These are phyloP conservation scores for Yamadazyma diddensiae DNA, from an alignment of 1,139 yeast species.

Conservation along the genomic window DNA sequence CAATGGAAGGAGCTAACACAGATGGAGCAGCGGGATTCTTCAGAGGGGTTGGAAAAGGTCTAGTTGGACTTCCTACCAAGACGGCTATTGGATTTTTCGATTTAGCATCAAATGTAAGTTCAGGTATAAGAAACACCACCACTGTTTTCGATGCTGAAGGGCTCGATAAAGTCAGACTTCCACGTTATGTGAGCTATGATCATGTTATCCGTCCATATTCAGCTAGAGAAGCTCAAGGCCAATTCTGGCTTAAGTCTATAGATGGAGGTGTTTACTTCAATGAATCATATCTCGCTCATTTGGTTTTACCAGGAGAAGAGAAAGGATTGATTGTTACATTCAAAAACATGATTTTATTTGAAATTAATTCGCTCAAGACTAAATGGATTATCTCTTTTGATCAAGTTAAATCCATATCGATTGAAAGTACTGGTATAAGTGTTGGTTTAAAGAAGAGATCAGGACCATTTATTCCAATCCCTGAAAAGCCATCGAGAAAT, in stretches of 20 bases:
- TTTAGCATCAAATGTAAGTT: slow-evolving; percentile 88
- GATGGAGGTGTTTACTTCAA: slow-evolving; percentile 74
- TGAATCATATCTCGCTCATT: slow-evolving; percentile 83
- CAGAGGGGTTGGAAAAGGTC: slow-evolving; percentile 91
- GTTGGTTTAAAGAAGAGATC: slow-evolving; percentile 58
- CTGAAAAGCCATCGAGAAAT: slow-evolving; percentile 61
- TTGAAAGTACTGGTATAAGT: slow-evolving; percentile 78
- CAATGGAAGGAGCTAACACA: slow-evolving; percentile 79
- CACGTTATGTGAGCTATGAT: slow-evolving; percentile 70
- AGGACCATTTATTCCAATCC: slow-evolving; percentile 78
- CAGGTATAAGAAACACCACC: slow-evolving; percentile 90
- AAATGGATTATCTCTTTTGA: slow-evolving; percentile 68
- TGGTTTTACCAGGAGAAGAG: slow-evolving; percentile 77
- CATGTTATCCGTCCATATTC: slow-evolving; percentile 71
- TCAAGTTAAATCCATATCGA: slow-evolving; percentile 62
- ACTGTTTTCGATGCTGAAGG: slow-evolving; percentile 84
- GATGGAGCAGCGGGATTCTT: slow-evolving; percentile 87
- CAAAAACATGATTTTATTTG: slow-evolving; percentile 65
- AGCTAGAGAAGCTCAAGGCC: slow-evolving; percentile 91
- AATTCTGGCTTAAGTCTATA: slow-evolving; percentile 80
- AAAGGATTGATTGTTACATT: slow-evolving; percentile 75
- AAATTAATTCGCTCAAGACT: slow-evolving; percentile 56
- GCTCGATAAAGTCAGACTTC: slow-evolving; percentile 76
- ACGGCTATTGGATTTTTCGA: slow-evolving; percentile 95
- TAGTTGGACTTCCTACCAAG: slow-evolving; percentile 92